Evolutionary conservation across 2,329 filamentous ascomycete species (phyloP), one percentile per base, ranked within the genome.

Genomic region (Penicillium occitanis): DNA sequence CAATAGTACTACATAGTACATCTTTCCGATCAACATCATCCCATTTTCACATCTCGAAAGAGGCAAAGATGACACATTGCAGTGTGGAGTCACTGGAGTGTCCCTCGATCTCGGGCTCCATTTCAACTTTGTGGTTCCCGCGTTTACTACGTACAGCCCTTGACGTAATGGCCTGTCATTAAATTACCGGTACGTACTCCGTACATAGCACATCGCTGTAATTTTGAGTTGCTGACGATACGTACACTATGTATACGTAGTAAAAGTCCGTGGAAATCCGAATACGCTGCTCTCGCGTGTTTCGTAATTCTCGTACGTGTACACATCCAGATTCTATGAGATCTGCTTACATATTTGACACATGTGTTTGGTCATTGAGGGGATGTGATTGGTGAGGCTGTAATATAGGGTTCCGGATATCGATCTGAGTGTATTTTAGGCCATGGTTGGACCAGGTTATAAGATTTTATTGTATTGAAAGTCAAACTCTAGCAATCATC

Each of bases 81-180:
- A 60, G 17, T 46, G 57, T 60, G 57, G 57, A 60, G 57, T 59
- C 17, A 19, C 42, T 60, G 37, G 57, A 60, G 57, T 59, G 42
- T 44, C 42, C 42, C 33, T 35, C 33, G 33, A 35, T 35, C 46
- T 48, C 46, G 46, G 25, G 48, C 48, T 30, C 48, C 48, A 17
- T 51, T 51, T 30, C 19, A 48, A 48, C 44, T 22, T 48, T 10
- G n/a, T 48, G 44, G n/a, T 48, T 48, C 44, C 44, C 42, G 42
- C 17, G 2, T 44, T 44, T 19, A 19, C 7, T 2, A 10, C 2
- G 1, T 37, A 14, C 44, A 48, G 22, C 25, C 48, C 8, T 51
- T 51, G 48, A 53, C 50, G 50, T 53, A 30, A 30, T 53, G 5
- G 28, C 50, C 8, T n/a, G 5, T 40, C 3, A 1, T 13, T 22